A percentile compares a stretch with the other conserved stretches of the same genome.
phyloP scores from a whole-genome alignment of 148 eudicot genomes.

The Oxyria digyna region DNA sequence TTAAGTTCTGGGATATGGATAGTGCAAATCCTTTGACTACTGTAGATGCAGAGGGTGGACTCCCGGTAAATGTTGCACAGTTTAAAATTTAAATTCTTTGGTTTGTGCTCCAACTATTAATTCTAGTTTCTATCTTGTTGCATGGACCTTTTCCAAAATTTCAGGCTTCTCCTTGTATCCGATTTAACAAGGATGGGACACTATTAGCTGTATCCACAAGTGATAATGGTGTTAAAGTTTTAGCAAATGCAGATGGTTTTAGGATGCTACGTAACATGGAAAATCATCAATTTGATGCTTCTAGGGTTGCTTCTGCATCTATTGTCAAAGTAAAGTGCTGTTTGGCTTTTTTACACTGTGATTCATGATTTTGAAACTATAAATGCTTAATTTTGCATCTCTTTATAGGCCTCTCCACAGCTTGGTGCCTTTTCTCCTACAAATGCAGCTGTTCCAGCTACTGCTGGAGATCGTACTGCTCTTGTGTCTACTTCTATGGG shows the following conservation, averaged over 20 bases:
- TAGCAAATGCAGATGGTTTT: slow-evolving; percentile 66
- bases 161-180: slow-evolving; percentile 82
- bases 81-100: neutral
- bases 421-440: slow-evolving; percentile 43
- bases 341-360: slow-evolving; percentile 8
- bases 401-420: slow-evolving; percentile 34
- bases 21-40: slow-evolving; percentile 47
- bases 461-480: slow-evolving; percentile 51
- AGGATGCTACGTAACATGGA: slow-evolving; percentile 46
- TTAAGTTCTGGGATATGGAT: slow-evolving; percentile 97
- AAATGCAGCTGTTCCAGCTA: slow-evolving; percentile 37
- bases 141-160: slow-evolving; percentile 9
- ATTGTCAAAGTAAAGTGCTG: slow-evolving; percentile 39
- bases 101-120: neutral
- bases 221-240: slow-evolving; percentile 77
- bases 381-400: slow-evolving; percentile 8
- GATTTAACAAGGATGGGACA: slow-evolving; percentile 83
- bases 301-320: slow-evolving; percentile 46
- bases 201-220: slow-evolving; percentile 79
- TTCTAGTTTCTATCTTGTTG: slow-evolving; percentile 8
- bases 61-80: slow-evolving; percentile 42
- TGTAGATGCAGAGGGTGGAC: slow-evolving; percentile 74
- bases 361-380: neutral
- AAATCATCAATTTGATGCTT: slow-evolving; percentile 56
- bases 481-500: slow-evolving; percentile 40